Evolutionary conservation across 371 early-diverging fungal genomes (phyloP), one percentile per base, ranked within the genome.

Genomic region (Batkoa obscura): DNA sequence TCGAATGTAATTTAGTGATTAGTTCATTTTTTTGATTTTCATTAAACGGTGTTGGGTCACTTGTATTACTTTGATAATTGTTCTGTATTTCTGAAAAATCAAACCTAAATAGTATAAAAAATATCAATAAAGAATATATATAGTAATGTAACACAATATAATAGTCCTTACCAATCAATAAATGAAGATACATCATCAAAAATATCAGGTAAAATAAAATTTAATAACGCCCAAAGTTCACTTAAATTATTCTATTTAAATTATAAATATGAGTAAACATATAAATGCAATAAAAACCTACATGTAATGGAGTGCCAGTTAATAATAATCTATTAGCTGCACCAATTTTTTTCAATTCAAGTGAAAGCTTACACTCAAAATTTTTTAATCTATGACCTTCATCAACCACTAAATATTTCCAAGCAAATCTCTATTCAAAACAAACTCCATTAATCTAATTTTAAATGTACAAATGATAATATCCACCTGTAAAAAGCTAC

Each of bases 351-450:
- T 89, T 90, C 34, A 99, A 72, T 53, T 90, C 86, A 13, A 73
- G 73, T 35, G 92, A 80, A 58, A 98, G 76, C 62, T 82, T 82
- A 64, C 91, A 90, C 62, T 90, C 82, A 67, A 84, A 66, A 68
- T 97, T 97, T 65, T 95, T 94, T 60, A 97, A 72, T 46, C 95
- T 79, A 60, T 97, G 95, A 4, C 93, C 95, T 66, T 97, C 95
- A 62, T 97, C 98, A 9, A 95, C 83, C 5, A 97, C 83, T 50
- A 88, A 81, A 61, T 88, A 88, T 60, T 87, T 84, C 87, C 88
- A 96, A 3, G 79, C 72, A 56, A 79, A 78, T 36, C 70, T 61
- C 58, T 64, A 58, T 31, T 46, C 50, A 1, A n/a, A 38, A 33
- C 33, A 31, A 32, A 6, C 8, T 9, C 8, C 9, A n/a, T 3